A percentile compares a stretch with the other conserved stretches of the same genome.
phyloP scores from a whole-genome alignment of 257 asterid species.

The Solanum habrochaites region DNA sequence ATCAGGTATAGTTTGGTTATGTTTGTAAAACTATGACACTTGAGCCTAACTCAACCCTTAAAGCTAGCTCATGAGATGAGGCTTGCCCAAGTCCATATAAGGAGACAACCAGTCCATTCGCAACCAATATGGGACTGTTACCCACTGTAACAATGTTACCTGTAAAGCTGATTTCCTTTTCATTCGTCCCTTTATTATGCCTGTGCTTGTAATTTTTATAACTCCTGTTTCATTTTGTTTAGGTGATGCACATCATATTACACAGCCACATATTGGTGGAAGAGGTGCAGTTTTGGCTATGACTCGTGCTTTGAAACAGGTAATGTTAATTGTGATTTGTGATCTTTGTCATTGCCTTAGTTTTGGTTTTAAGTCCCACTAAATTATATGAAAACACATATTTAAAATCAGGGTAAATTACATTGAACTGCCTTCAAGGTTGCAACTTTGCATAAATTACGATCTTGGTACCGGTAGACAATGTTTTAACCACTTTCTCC shows the following conservation, averaged over 20 bases:
- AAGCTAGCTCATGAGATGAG: no score
- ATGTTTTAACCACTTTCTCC: neutral
- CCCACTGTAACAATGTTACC: neutral
- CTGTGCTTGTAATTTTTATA: neutral
- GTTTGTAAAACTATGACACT: no score
- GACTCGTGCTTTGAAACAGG: conserved; percentile 87
- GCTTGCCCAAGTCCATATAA: no score
- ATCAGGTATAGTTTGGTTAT: conserved; percentile 43
- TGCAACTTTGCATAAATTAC: neutral
- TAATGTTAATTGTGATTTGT: neutral
- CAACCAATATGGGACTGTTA: no score
- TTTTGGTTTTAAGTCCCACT: neutral
- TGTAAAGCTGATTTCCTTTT: neutral
- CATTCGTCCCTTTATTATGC: neutral
- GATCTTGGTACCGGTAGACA: neutral
- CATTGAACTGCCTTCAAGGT: neutral
- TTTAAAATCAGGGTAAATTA: neutral
- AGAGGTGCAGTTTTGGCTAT: conserved; percentile 91
- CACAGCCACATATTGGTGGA: conserved; percentile 87
- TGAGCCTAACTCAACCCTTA: no score
- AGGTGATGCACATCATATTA: conserved; percentile 95
- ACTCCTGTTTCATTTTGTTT: conserved; percentile 8
- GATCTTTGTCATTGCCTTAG: neutral
- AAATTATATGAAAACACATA: neutral
- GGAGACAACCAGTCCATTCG: no score